Base-by-base conservation (phyloP, 371 early-diverging fungal genomes). In the Mucor velutinosus region DNA sequence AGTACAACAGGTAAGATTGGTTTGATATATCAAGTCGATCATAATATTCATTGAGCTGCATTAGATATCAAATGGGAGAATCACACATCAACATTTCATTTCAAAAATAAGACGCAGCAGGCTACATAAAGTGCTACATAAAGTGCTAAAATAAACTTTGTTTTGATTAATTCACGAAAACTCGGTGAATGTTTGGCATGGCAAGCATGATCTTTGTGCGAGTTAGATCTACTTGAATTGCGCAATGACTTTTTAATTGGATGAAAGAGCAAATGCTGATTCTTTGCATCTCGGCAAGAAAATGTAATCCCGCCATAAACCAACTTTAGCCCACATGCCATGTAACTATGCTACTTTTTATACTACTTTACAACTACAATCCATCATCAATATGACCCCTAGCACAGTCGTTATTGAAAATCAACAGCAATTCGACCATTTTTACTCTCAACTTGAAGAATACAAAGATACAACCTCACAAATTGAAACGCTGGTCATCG, bases 51-150 rank as follows among this genome's bases (percentile, higher is more conserved):
- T 10, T 27, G 15, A 0, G 4, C 23, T 32, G 45, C 12, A 12
- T 10, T 55, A 67, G 67, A 47, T 32, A 21, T 27, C 56, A 55
- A 67, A 47, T 67, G 33, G 62, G 67, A 32, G 62, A 67, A 17
- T 39, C 55, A 12, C 67, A 61, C 35, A 61, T 67, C 32, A 60
- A 23, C 14, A 49, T 67, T 19, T 23, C 43, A 19, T 67, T 67
- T 51, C 51, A 67, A 19, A 67, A 67, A 67, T 67, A 55, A 58
- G 37, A 14, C 14, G 37, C 11, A 37, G 12, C 1, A 1, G 11
- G 8, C 8, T 14, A 14, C 12, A 37, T 37, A 37, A 37, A 37
- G 2, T 2, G 14, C 37, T 37, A 33, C 1, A 1, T 33, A 7
- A 33, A 33, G 7, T 37, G 14, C 14, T 14, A 11, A 14, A 37